Evolutionary conservation across 257 asterid genomes (phyloP).

Genomic region (Ocimum tenuiflorum): DNA sequence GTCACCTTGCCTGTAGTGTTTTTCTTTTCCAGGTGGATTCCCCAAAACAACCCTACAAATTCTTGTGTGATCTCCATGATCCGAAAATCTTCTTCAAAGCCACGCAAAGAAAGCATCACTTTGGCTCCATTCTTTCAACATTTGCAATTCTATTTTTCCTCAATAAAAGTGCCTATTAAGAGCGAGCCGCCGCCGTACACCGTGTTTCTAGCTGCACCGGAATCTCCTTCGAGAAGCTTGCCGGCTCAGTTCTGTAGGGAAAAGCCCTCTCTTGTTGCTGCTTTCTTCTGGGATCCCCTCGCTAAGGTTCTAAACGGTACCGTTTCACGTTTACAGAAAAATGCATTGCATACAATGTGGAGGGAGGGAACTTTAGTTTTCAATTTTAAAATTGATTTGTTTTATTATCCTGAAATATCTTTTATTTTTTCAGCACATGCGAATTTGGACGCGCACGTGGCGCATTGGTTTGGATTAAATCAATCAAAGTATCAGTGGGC

Average conservation of each 20-base stretch:
- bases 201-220: constrained; percentile 58
- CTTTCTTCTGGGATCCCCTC: constrained; percentile 57
- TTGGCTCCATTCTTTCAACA: background rate
- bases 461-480: constrained; percentile 68
- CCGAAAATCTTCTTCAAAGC: constrained; percentile 7
- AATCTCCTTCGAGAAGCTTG: too few species aligned
- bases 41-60: background rate
- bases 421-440: constrained; percentile 34
- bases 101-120: constrained; percentile 16
- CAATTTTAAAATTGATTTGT: background rate
- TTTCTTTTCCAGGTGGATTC: background rate
- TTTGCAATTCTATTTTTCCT: background rate
- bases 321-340: too few species aligned
- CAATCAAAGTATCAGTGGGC: constrained; percentile 77
- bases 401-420: background rate
- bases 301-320: constrained; percentile 58
- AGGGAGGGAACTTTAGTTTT: background rate
- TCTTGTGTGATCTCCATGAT: too few species aligned
- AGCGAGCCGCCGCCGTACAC: constrained; percentile 46
- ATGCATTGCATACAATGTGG: too few species aligned
- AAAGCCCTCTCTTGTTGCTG: constrained; percentile 33
- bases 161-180: constrained; percentile 16
- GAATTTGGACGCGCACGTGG: constrained; percentile 60
- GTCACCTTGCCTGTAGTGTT: background rate
- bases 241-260: constrained; percentile 45